These are phyloP conservation scores for Oryza officinalis DNA, from an alignment of 176 grass and related monocot genomes.

Conservation along the genomic window DNA sequence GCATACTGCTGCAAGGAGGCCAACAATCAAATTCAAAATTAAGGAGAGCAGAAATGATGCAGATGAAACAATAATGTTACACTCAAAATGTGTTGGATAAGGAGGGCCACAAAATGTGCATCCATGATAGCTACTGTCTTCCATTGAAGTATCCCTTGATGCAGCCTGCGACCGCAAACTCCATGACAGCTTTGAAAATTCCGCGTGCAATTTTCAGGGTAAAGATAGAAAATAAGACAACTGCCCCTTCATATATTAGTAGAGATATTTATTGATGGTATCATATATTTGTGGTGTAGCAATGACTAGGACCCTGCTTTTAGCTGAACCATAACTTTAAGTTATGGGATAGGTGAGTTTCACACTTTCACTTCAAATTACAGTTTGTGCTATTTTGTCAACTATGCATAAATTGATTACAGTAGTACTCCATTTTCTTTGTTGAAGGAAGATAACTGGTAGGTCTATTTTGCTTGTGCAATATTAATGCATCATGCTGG, in stretches of 20 bases:
- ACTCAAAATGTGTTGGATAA: neutral
- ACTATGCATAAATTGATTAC: neutral
- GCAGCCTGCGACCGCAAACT: neutral
- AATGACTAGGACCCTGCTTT: neutral
- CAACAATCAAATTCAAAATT: neutral
- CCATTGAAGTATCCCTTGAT: no score
- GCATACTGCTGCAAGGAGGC: neutral
- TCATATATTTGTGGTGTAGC: neutral
- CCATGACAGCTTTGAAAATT: no score
- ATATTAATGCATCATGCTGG: slow-evolving; percentile 16
- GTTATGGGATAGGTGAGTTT: neutral
- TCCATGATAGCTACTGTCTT: no score
- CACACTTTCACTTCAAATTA: neutral
- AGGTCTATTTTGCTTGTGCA: neutral
- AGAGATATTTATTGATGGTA: neutral
- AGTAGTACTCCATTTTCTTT: neutral
- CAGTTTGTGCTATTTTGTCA: neutral
- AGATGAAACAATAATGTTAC: neutral
- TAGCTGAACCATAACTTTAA: neutral
- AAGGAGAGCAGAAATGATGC: neutral
- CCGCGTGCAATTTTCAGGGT: no score
- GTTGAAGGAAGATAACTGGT: neutral
- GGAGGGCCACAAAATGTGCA: neutral
- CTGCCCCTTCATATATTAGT: no score
- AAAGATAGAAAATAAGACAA: no score